Evolutionary conservation across 1,139 yeast genomes (phyloP), one percentile per base, ranked within the genome.

Genomic region (Yamadazyma buinensis): DNA sequence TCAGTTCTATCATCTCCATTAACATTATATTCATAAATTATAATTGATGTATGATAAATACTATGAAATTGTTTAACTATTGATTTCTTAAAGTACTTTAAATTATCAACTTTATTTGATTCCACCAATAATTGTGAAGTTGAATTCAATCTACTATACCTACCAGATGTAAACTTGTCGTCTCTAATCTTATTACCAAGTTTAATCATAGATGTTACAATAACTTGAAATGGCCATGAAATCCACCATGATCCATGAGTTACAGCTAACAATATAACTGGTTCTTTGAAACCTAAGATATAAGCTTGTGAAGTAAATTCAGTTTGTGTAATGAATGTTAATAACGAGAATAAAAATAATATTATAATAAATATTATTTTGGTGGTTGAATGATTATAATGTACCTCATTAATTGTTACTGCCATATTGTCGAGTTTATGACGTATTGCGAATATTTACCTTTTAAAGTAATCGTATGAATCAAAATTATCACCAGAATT

Each of bases 161-260:
- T 56, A 22, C 44, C 36, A 5, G 19, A 5, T 5, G 19, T 17
- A 5, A 7, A 11, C 42, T 33, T 11, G 10, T 22, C 19, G 10
- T 25, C 9, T 9, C 10, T 30, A 11, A 36, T 10, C 17, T 38
- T 41, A 7, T 30, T 24, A n/a, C 32, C 23, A 23, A 36, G 33
- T 30, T 76, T 69, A 52, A 56, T 61, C 1, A 55, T n/a, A 1
- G 77, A 70, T n/a, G 76, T 64, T 1, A 51, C 33, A 0, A 65
- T n/a, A n/a, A 80, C 72, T 54, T 85, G 95, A 8, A 73, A 32
- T 0, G 92, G 94, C 85, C 90, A 83, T 33, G 84, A 66, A 13
- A 73, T 35, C 71, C 79, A 67, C 95, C 95, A 85, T 12, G 83
- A 74, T 1, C 90, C 84, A 51, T 86, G 96, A 0, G 95, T 87